Conservation (phyloP, 495 filamentous ascomycete genomes). For the Aspergillus saccharolyticus region DNA sequence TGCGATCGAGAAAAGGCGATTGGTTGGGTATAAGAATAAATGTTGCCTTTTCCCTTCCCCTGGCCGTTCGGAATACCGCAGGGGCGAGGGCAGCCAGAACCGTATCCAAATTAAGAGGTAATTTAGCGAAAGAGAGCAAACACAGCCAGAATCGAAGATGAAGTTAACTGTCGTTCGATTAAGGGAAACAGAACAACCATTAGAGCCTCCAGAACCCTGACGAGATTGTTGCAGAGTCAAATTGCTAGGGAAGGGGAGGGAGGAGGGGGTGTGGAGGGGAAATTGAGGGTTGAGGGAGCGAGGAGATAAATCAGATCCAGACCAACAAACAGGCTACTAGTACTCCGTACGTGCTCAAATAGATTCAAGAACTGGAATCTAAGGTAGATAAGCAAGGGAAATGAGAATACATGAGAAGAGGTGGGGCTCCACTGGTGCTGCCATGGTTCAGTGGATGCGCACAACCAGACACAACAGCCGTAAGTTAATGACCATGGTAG, state of each 20-base stretch:
- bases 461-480: conserved; percentile 19
- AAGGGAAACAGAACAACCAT: not conserved
- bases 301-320: not conserved
- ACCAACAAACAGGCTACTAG: not conserved
- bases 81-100: not conserved
- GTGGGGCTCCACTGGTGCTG: conserved; percentile 15
- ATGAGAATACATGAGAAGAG: conserved; percentile 19
- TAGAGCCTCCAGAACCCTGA: not conserved
- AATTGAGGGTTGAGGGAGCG: not conserved
- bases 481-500: conserved; percentile 6
- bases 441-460: conserved; percentile 16
- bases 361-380: conserved; percentile 1
- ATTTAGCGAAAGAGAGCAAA: no score
- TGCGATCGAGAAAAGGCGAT: not conserved
- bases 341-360: no score
- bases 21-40: not conserved
- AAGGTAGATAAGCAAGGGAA: conserved; percentile 17
- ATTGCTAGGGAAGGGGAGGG: not conserved
- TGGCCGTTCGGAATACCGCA: no score
- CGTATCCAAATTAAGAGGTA: not conserved
- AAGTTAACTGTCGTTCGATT: not conserved
- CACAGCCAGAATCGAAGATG: not conserved
- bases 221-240: not conserved
- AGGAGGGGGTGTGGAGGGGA: not conserved
- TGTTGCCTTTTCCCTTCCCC: no score